Percentiles rank a stretch among this genome's conserved stretches.
Conservation (phyloP, 164 flowering plant species). For the Cinnamomum micranthum region DNA sequence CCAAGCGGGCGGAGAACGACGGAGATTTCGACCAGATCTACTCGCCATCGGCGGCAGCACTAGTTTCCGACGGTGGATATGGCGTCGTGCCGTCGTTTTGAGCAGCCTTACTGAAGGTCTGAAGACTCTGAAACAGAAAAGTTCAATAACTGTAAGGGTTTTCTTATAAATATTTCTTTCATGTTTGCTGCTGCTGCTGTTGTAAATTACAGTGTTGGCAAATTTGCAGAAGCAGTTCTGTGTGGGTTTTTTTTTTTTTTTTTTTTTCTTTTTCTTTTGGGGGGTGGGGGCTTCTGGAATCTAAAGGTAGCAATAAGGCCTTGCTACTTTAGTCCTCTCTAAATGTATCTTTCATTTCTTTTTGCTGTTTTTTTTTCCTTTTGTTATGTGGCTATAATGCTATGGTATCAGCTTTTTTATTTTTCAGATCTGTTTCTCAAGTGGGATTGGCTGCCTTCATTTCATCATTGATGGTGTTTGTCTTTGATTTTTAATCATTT, state of each 20-base stretch:
- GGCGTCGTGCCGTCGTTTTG: constrained; percentile 68
- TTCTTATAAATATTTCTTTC: no score
- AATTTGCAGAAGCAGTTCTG: not conserved
- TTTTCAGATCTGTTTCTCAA: not conserved
- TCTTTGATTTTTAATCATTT: no score
- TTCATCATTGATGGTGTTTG: not conserved
- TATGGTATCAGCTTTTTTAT: not conserved
- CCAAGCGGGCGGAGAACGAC: constrained; percentile 57
- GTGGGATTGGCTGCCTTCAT: not conserved
- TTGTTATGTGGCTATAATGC: not conserved
- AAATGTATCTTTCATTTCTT: not conserved
- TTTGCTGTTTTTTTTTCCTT: not conserved
- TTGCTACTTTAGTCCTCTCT: not conserved
- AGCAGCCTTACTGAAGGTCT: not conserved
- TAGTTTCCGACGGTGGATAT: constrained; percentile 35
- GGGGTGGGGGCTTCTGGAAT: not conserved
- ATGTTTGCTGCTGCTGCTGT: not conserved
- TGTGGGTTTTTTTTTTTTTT: not conserved
- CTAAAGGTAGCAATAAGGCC: not conserved
- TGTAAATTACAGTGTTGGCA: not conserved
- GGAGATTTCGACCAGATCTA: constrained; percentile 36
- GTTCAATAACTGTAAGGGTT: no score
- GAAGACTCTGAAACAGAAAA: no score
- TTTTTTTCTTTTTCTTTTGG: no score
- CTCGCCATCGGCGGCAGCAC: constrained; percentile 18